Percentiles rank a stretch among this genome's conserved stretches.
Conservation (phyloP, 805 yeast genomes). For the Kluyveromyces siamensis region DNA sequence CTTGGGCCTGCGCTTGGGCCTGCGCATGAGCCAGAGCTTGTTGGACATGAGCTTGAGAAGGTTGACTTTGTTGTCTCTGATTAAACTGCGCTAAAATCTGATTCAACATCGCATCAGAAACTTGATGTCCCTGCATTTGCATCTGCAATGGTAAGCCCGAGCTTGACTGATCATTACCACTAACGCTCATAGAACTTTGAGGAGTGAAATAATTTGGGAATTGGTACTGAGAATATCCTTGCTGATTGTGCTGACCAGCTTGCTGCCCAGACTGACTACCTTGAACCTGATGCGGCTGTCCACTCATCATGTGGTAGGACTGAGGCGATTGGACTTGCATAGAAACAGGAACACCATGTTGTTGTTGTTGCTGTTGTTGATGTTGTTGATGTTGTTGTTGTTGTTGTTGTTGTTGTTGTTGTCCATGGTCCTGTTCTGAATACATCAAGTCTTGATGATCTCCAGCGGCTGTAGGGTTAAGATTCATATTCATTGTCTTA, state of each 20-base stretch:
- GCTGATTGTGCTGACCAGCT: background rate
- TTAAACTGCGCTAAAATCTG: slow-evolving; percentile 26
- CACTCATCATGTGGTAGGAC: slow-evolving; percentile 1
- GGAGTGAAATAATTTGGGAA: background rate
- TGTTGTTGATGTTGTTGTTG: slow-evolving; percentile 6
- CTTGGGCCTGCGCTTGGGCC: slow-evolving; percentile 2
- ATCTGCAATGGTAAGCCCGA: slow-evolving; percentile 4
- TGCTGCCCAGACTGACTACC: slow-evolving; percentile 4
- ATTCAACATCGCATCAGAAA: slow-evolving; percentile 28
- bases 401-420: slow-evolving; percentile 8
- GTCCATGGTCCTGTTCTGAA: slow-evolving; percentile 11
- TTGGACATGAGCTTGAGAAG: background rate
- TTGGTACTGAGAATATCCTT: background rate
- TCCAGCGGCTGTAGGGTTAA: background rate
- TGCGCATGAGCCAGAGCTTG: slow-evolving; percentile 6
- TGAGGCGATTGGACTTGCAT: slow-evolving; percentile 2
- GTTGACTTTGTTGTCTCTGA: slow-evolving; percentile 16
- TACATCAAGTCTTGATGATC: slow-evolving; percentile 11
- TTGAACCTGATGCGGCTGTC: slow-evolving; percentile 8
- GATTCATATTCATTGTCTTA: background rate
- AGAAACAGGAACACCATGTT: background rate
- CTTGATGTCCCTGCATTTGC: slow-evolving; percentile 15
- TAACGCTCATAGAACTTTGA: background rate
- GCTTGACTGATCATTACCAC: background rate
- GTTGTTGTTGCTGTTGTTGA: slow-evolving; percentile 3